These are phyloP conservation scores for Hygrophoropsis aurantiaca DNA, from an alignment of 768 basidiomycete species.

Conservation along the genomic window DNA sequence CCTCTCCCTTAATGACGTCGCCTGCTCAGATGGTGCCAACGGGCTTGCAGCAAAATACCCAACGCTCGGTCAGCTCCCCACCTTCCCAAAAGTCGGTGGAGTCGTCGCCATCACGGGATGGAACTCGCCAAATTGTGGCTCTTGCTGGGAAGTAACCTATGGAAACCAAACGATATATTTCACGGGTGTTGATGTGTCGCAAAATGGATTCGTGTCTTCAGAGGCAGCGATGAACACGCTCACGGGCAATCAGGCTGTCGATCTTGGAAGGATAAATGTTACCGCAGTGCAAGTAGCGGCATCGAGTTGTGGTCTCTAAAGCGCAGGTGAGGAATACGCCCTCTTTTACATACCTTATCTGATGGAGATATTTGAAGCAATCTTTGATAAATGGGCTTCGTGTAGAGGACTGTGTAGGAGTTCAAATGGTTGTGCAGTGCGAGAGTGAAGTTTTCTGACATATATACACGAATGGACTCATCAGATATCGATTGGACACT, in stretches of 20 bases:
- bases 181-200: slow-evolving; percentile 53
- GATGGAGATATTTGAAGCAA: no score
- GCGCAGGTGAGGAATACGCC: no score
- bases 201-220: slow-evolving; percentile 37
- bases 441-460: no score
- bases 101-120: slow-evolving; percentile 18
- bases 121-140: slow-evolving; percentile 25
- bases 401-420: no score
- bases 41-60: slow-evolving; percentile 36
- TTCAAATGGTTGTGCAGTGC: no score
- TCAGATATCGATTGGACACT: no score
- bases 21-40: slow-evolving; percentile 39
- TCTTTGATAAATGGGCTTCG: no score
- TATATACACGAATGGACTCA: no score
- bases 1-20: slow-evolving; percentile 27
- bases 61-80: slow-evolving; percentile 36
- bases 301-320: slow-evolving; percentile 1
- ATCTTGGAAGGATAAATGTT: slow-evolving; percentile 19
- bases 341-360: no score
- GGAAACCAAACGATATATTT: slow-evolving; percentile 42
- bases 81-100: slow-evolving; percentile 39
- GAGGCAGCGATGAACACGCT: slow-evolving; percentile 24
- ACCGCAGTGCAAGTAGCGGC: slow-evolving; percentile 2
- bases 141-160: slow-evolving; percentile 31
- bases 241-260: slow-evolving; percentile 12